Evolutionary conservation across 179 eudicot genomes (phyloP).

Genomic region (Amaranthus tricolor): DNA sequence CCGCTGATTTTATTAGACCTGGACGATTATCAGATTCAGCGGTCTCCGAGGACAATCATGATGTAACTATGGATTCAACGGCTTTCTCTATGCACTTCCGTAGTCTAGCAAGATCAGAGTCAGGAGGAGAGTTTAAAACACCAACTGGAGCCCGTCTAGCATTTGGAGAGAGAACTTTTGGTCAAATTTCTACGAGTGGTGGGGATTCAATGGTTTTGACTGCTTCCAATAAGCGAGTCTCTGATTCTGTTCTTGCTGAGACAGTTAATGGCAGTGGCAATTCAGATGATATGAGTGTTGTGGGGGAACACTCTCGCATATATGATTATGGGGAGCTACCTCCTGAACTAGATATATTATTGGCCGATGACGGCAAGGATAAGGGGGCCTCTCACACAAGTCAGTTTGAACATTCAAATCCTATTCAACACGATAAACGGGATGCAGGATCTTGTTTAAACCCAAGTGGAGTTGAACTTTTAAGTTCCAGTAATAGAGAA

Average conservation of each 20-base stretch:
- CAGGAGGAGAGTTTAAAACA: conserved; percentile 68
- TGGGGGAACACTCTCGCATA: conserved; percentile 45
- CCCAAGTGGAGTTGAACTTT: conserved; percentile 13
- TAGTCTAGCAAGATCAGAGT: conserved; percentile 76
- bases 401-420: conserved; percentile 29
- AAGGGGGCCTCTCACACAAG: conserved; percentile 33
- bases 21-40: conserved; percentile 73
- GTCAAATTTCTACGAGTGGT: conserved; percentile 31
- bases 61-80: conserved; percentile 91
- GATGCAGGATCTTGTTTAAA: conserved; percentile 18
- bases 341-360: conserved; percentile 61
- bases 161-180: conserved; percentile 70
- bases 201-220: conserved; percentile 69
- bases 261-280: conserved; percentile 38
- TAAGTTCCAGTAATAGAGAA: conserved; percentile 21
- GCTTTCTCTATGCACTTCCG: conserved; percentile 92
- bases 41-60: conserved; percentile 72
- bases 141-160: conserved; percentile 53
- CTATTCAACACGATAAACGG: conserved; percentile 19
- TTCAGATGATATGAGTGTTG: conserved; percentile 90
- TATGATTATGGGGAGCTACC: conserved; percentile 79
- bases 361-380: conserved; percentile 57
- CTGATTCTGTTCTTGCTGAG: conserved; percentile 34
- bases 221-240: conserved; percentile 36
- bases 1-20: conserved; percentile 75